Conservation (phyloP, 1,284 basidiomycete species). For the Ceratobasidium sp. region DNA sequence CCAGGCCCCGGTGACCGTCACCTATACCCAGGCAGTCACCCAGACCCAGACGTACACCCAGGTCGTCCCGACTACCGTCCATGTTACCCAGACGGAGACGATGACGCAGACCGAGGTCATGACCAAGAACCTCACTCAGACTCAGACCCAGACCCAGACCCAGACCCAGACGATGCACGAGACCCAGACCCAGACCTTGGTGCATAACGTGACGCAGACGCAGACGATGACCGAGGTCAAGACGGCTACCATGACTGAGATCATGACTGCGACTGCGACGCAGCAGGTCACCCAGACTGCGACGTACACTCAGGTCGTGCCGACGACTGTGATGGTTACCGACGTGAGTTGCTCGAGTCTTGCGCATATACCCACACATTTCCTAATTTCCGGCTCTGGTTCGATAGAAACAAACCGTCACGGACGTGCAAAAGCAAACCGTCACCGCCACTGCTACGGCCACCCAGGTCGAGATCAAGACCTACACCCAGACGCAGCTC, state of each 20-base stretch:
- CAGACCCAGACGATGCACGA: constrained; percentile 39
- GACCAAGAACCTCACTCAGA: constrained; percentile 19
- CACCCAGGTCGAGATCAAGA: constrained; percentile 37
- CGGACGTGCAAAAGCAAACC: constrained; percentile 40
- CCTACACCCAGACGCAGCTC: constrained; percentile 41
- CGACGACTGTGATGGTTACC: constrained; percentile 33
- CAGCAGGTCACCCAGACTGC: constrained; percentile 22
- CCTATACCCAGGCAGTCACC: constrained; percentile 16
- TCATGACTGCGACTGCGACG: background rate
- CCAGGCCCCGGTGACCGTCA: constrained; percentile 10
- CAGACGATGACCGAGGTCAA: constrained; percentile 40
- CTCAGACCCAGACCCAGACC: constrained; percentile 25
- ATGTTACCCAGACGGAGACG: constrained; percentile 21
- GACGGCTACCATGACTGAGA: constrained; percentile 44
- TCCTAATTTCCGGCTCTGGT: background rate
- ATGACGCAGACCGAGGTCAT: constrained; percentile 1
- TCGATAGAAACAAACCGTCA: constrained; percentile 11
- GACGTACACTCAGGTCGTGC: constrained; percentile 30
- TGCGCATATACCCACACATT: background rate
- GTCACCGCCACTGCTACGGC: constrained; percentile 33
- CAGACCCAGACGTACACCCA: constrained; percentile 22
- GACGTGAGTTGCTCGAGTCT: constrained; percentile 3
- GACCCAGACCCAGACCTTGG: constrained; percentile 22
- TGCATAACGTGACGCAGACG: constrained; percentile 26
- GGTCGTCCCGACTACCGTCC: background rate